phyloP scores from a whole-genome alignment of 2,329 filamentous ascomycete genomes.

The Pseudopyricularia cyperi region DNA sequence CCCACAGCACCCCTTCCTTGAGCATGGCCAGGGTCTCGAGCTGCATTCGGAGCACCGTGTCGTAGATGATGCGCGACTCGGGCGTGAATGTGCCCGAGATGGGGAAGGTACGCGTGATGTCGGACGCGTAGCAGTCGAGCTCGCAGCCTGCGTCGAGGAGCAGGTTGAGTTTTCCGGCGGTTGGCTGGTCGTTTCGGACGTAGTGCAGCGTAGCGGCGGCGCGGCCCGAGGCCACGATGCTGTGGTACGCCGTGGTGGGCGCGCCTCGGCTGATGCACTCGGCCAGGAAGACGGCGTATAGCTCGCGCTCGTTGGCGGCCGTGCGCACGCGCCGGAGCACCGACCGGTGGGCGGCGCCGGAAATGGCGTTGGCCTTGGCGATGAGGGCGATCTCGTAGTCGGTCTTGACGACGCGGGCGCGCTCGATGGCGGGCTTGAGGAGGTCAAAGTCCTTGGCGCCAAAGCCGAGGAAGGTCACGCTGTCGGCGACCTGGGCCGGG shows the following conservation, averaged over 20 bases:
- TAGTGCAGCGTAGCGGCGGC: conserved; percentile 84
- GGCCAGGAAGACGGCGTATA: conserved; percentile 70
- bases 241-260: conserved; percentile 74
- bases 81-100: conserved; percentile 57
- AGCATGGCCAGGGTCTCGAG: conserved; percentile 60
- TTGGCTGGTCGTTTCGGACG: conserved; percentile 59
- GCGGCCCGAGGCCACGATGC: conserved; percentile 70
- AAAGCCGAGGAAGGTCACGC: conserved; percentile 60
- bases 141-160: conserved; percentile 76
- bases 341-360: conserved; percentile 50
- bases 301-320: conserved; percentile 66
- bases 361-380: conserved; percentile 58
- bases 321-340: conserved; percentile 47
- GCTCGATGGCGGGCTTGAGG: conserved; percentile 52
- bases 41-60: conserved; percentile 81
- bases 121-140: conserved; percentile 59
- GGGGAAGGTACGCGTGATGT: conserved; percentile 77
- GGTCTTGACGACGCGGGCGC: conserved; percentile 58
- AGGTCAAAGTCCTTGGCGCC: conserved; percentile 44
- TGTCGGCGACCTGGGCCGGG: conserved; percentile 59
- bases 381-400: conserved; percentile 64
- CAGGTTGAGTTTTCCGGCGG: conserved; percentile 62
- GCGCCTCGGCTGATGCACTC: conserved; percentile 62
- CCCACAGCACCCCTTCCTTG: conserved; percentile 64
- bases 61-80: conserved; percentile 64